These are phyloP conservation scores for Aspergillus sp. DNA, from an alignment of 2,329 filamentous ascomycete species.

Conservation along the genomic window DNA sequence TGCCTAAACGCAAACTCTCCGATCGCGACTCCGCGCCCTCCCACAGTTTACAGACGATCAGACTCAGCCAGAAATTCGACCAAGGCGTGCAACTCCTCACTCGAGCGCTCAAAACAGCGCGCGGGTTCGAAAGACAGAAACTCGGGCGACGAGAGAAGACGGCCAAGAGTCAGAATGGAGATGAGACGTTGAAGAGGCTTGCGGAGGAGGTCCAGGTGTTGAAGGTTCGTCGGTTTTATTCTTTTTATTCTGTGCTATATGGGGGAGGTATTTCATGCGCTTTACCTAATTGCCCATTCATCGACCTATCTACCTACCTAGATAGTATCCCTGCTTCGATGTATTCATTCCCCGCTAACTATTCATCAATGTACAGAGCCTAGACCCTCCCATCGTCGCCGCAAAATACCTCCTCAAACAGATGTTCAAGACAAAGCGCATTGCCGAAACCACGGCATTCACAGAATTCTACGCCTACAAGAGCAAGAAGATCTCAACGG, in stretches of 20 bases:
- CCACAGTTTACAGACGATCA: conserved; percentile 32
- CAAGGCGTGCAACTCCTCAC: conserved; percentile 51
- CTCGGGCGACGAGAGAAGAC: conserved; percentile 59
- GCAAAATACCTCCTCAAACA: conserved; percentile 58
- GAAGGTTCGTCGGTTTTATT: conserved; percentile 41
- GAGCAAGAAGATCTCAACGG: conserved; percentile 36
- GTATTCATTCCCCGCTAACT: too few relatives aligned
- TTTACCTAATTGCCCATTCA: too few relatives aligned
- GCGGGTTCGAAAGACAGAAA: conserved; percentile 64
- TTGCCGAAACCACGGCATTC: conserved; percentile 53
- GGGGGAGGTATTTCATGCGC: too few relatives aligned
- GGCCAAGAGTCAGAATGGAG: conserved; percentile 47
- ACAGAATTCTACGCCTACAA: conserved; percentile 33
- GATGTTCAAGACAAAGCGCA: conserved; percentile 57
- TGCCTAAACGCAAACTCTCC: conserved; percentile 44
- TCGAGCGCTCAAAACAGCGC: conserved; percentile 57
- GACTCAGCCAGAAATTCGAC: conserved; percentile 49
- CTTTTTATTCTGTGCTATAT: not conserved
- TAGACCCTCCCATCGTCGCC: conserved; percentile 53
- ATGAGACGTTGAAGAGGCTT: conserved; percentile 43
- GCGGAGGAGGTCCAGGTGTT: conserved; percentile 56
- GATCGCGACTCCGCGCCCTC: conserved; percentile 30
- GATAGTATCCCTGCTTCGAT: too few relatives aligned
- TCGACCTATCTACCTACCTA: too few relatives aligned
- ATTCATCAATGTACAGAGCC: conserved; percentile 34